phyloP scores from a whole-genome alignment of 768 basidiomycete genomes.

The Lyophyllum decastes region DNA sequence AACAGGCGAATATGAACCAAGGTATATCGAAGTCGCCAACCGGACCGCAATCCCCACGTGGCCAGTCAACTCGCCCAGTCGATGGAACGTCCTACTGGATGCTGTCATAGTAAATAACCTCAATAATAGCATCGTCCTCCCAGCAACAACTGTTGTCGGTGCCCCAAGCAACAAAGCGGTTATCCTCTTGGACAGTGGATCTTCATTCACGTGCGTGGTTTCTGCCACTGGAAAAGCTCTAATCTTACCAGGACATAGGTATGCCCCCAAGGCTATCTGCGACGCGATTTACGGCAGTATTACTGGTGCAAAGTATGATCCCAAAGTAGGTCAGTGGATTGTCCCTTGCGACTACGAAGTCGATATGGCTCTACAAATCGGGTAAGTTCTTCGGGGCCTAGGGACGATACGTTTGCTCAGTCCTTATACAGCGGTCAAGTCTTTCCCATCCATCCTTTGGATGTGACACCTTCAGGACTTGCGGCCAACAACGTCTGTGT shows the following conservation, averaged over 20 bases:
- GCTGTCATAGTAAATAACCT: constrained; percentile 64
- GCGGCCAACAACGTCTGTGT: constrained; percentile 52
- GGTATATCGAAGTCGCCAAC: constrained; percentile 60
- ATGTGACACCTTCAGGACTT: constrained; percentile 57
- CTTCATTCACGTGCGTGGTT: constrained; percentile 70
- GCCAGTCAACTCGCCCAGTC: constrained; percentile 59
- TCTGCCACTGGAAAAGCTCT: background rate
- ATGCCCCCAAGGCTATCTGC: constrained; percentile 65
- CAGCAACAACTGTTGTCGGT: constrained; percentile 53
- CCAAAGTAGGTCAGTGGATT: constrained; percentile 58
- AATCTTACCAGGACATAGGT: constrained; percentile 41
- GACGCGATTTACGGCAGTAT: constrained; percentile 70
- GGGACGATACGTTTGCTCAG: background rate
- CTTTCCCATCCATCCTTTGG: constrained; percentile 80
- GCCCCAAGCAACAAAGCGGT: constrained; percentile 75
- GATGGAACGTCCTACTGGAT: constrained; percentile 81
- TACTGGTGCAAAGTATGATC: constrained; percentile 61
- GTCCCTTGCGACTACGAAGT: constrained; percentile 78
- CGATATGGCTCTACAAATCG: constrained; percentile 78
- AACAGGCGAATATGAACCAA: constrained; percentile 66
- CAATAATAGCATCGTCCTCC: constrained; percentile 48
- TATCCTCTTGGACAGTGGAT: constrained; percentile 76
- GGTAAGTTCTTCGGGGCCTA: constrained; percentile 41
- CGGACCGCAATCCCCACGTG: constrained; percentile 69
- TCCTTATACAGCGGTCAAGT: constrained; percentile 57